Conservation (phyloP, 108 stramenopile species). For the Bacterosira constricta region DNA sequence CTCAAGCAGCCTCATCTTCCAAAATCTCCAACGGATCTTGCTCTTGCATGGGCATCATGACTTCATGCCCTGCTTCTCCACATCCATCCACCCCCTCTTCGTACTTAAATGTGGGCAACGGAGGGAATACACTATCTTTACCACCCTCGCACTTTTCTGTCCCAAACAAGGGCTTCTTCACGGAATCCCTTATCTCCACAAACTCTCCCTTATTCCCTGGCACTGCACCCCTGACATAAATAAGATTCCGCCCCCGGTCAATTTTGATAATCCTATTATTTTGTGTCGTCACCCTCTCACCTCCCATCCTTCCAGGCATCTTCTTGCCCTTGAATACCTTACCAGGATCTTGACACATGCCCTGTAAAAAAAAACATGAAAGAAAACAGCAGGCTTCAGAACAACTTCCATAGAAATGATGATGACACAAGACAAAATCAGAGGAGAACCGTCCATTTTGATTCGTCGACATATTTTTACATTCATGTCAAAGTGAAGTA, state of each 20-base stretch:
- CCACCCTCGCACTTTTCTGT: conserved; percentile 72
- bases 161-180: conserved; percentile 84
- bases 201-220: conserved; percentile 94
- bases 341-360: conserved; percentile 93
- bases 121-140: conserved; percentile 65
- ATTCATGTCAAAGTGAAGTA: conserved; percentile 34
- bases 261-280: conserved; percentile 91
- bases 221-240: conserved; percentile 91
- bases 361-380: conserved; percentile 8
- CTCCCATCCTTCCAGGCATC: conserved; percentile 98
- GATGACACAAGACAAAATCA: too few species aligned
- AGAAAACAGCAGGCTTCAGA: background rate
- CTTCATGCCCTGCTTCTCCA: conserved; percentile 73
- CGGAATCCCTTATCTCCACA: conserved; percentile 91
- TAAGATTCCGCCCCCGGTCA: conserved; percentile 90
- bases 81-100: conserved; percentile 83
- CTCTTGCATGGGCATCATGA: conserved; percentile 83
- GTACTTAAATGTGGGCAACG: conserved; percentile 82
- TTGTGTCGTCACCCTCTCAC: conserved; percentile 83
- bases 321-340: conserved; percentile 99
- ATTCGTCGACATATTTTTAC: conserved; percentile 1
- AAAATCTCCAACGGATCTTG: conserved; percentile 73
- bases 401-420: too few species aligned
- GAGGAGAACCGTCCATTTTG: too few species aligned
- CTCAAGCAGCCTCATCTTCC: conserved; percentile 26